Percentiles rank a stretch among this genome's conserved stretches.
Conservation (phyloP, 129 eudicot species). For the Escallonia rubra region DNA sequence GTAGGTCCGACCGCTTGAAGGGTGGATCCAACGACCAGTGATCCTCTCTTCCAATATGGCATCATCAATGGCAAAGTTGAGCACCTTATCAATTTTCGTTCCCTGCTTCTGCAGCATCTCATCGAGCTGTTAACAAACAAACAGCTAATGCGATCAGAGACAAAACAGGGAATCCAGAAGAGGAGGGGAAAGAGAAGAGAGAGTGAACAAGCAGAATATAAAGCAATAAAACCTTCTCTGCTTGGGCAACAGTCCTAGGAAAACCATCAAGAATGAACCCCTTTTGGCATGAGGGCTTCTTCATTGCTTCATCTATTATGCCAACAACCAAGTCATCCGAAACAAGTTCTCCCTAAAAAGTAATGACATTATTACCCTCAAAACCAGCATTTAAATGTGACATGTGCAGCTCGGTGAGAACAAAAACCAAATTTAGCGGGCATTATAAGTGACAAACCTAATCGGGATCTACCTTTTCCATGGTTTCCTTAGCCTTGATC, state of each 20-base stretch:
- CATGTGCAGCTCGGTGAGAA: background rate
- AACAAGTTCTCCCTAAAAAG: conserved; percentile 73
- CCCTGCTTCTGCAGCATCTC: conserved; percentile 82
- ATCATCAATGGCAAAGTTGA: conserved; percentile 53
- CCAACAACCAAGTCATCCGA: conserved; percentile 94
- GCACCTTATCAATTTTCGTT: conserved; percentile 54
- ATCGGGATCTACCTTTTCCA: conserved; percentile 60
- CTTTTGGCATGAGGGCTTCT: conserved; percentile 87
- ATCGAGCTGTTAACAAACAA: conserved; percentile 58
- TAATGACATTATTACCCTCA: background rate
- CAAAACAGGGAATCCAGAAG: too few relatives aligned
- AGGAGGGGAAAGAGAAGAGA: background rate
- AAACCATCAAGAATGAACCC: conserved; percentile 93
- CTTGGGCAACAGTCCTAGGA: conserved; percentile 84
- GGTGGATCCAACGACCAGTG: conserved; percentile 85
- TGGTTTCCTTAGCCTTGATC: conserved; percentile 82
- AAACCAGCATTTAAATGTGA: background rate
- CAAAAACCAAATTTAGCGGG: background rate
- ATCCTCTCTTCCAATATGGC: conserved; percentile 65
- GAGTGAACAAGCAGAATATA: background rate
- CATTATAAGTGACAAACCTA: background rate
- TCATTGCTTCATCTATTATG: conserved; percentile 83
- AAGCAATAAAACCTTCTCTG: conserved; percentile 49
- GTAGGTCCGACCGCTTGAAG: conserved; percentile 91
- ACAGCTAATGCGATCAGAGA: background rate